phyloP scores from a whole-genome alignment of 495 filamentous ascomycete genomes.

The Penicillium psychrofluorescens region DNA sequence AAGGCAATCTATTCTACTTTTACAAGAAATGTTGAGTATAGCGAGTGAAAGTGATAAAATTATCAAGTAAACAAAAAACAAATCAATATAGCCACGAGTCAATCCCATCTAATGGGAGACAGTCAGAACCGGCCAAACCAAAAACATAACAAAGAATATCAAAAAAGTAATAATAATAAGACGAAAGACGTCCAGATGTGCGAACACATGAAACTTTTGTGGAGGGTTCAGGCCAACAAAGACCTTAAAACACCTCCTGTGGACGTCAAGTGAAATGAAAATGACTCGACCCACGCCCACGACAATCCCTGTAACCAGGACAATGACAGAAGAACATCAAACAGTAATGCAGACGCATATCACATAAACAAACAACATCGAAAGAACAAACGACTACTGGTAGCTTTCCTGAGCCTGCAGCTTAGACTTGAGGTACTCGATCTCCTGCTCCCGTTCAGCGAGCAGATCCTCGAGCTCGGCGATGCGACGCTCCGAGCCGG shows the following conservation, averaged over 20 bases:
- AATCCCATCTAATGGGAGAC: constrained; percentile 43
- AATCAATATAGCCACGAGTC: constrained; percentile 45
- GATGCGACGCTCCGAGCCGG: constrained; percentile 51
- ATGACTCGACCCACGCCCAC: constrained; percentile 15
- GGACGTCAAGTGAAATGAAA: constrained; percentile 5
- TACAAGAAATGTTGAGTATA: too few species aligned
- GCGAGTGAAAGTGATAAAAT: too few species aligned
- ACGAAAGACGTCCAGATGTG: constrained; percentile 10
- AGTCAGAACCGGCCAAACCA: constrained; percentile 45
- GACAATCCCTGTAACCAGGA: constrained; percentile 20
- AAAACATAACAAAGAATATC: constrained; percentile 2
- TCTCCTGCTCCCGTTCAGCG: constrained; percentile 53
- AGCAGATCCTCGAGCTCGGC: constrained; percentile 40
- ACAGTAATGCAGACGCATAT: neutral
- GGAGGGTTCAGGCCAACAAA: too few species aligned
- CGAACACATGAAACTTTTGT: constrained; percentile 13
- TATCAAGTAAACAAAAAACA: constrained; percentile 1
- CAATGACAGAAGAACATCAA: neutral
- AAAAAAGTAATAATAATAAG: constrained; percentile 14
- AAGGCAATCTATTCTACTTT: too few species aligned
- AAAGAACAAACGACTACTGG: constrained; percentile 10
- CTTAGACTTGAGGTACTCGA: constrained; percentile 39
- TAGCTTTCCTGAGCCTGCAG: constrained; percentile 11
- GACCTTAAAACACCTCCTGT: constrained; percentile 1
- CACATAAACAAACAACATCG: neutral